Percentiles rank a stretch among this genome's conserved stretches.
phyloP scores from a whole-genome alignment of 805 yeast genomes.

The Wickerhamomyces kurtzmanii region DNA sequence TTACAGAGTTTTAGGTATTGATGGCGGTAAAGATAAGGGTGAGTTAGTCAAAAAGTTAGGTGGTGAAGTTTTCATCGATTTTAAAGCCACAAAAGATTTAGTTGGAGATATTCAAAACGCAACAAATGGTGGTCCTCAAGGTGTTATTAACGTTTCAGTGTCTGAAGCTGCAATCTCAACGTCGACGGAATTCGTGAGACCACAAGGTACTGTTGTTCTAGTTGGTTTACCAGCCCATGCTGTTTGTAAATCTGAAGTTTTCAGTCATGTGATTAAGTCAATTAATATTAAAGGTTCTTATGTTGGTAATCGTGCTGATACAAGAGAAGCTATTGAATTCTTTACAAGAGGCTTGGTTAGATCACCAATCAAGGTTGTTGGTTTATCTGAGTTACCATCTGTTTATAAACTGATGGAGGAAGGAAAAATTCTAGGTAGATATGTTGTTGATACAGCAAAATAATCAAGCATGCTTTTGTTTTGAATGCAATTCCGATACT shows the following conservation, averaged over 20 bases:
- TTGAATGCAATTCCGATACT: too few relatives aligned
- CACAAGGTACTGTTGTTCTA: conserved; percentile 49
- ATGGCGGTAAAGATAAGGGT: conserved; percentile 66
- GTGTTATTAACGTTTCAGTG: conserved; percentile 53
- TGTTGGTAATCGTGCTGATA: conserved; percentile 54
- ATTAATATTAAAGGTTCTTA: conserved; percentile 46
- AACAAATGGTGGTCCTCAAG: conserved; percentile 63
- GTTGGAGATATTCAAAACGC: conserved; percentile 36
- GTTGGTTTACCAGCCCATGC: conserved; percentile 61
- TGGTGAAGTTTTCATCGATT: conserved; percentile 57
- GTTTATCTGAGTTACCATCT: conserved; percentile 36
- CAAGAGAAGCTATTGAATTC: conserved; percentile 48
- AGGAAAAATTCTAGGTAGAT: conserved; percentile 56
- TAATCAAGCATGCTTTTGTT: conserved; percentile 8
- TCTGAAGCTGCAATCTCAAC: conserved; percentile 43
- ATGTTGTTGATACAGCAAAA: conserved; percentile 48
- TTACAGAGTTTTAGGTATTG: conserved; percentile 60
- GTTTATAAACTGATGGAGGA: conserved; percentile 48
- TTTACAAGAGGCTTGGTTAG: conserved; percentile 40
- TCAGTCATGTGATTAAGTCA: conserved; percentile 45
- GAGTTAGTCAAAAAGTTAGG: conserved; percentile 46
- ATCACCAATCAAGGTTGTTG: conserved; percentile 47
- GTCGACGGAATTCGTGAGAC: conserved; percentile 44
- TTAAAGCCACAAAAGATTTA: conserved; percentile 40
- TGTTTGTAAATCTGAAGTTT: conserved; percentile 39